Base-by-base conservation (phyloP, 129 eudicot genomes). In the Saposhnikovia divaricata region DNA sequence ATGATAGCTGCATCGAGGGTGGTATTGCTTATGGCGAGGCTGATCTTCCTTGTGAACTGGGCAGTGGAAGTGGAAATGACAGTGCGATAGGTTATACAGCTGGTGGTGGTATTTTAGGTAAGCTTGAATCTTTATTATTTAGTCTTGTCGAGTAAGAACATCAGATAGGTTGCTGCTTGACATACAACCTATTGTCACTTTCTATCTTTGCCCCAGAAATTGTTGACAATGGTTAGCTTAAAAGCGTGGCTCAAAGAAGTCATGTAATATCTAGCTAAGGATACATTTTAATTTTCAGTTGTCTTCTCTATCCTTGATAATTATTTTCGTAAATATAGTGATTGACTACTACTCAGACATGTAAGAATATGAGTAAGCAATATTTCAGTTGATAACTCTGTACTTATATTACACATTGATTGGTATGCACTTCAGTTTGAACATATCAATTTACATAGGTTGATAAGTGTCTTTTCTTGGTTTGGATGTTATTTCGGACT, bases 61-160 rank as follows among this genome's bases (percentile, higher is more conserved):
- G 99, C 43, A 95, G 99, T 90, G 99, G 99, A 83, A 92, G 99
- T 70, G 99, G 99, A 66, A 92, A 85, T 87, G 92, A 85, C 61
- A 89, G 84, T 82, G 31, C 78, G 69, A 84, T 78, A 39, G 89
- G 87, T 43, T 76, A 92, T 72, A 90, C 97, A 76, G 89, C 97
- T 81, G 99, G 99, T 71, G 99, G 99, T 23, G 99, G 99, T 84
- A 76, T 90, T 80, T 39, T 95, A 82, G 98, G 98, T 93, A 77
- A 78, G 88, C 80, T 80, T 13, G 69, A 31, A 43, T 81, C 45
- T 77, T 25, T 61, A 25, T 61, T 9, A 10, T 14, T 68, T 27
- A 68, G 40, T 28, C 73, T 66, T 66, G 73, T 31, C 10, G 42
- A 31, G 37, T 61, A 68, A 16, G 73, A 68, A 13, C 21, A 65